Conservation (phyloP, 2,329 filamentous ascomycete genomes). For the Celoporthe dispersa region DNA sequence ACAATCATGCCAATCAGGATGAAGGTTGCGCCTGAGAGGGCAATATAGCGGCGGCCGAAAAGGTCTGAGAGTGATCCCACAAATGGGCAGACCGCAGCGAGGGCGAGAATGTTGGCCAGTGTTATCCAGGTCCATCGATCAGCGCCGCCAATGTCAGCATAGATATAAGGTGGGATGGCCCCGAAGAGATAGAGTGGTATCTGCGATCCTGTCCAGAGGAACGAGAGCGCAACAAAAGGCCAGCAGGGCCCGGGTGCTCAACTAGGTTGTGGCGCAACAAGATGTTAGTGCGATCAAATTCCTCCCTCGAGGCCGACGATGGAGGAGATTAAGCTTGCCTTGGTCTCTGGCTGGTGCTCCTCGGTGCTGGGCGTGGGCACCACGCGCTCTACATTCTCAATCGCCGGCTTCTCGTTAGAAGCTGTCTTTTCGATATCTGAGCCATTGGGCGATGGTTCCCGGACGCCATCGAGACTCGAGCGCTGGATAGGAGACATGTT, state of each 20-base stretch:
- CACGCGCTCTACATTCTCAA: slow-evolving; percentile 21
- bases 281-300: neutral
- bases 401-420: slow-evolving; percentile 18
- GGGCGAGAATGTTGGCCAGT: slow-evolving; percentile 57
- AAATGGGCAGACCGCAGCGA: slow-evolving; percentile 63
- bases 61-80: slow-evolving; percentile 70
- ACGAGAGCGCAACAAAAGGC: slow-evolving; percentile 44
- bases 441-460: neutral
- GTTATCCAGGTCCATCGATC: slow-evolving; percentile 67
- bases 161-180: slow-evolving; percentile 57
- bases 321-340: neutral
- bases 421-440: slow-evolving; percentile 14
- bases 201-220: slow-evolving; percentile 64
- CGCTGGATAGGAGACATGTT: slow-evolving; percentile 1
- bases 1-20: slow-evolving; percentile 65
- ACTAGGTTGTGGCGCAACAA: neutral
- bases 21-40: slow-evolving; percentile 55
- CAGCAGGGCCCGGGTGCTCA: slow-evolving; percentile 24
- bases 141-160: slow-evolving; percentile 62
- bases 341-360: slow-evolving; percentile 17
- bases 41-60: slow-evolving; percentile 64
- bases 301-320: neutral
- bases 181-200: slow-evolving; percentile 59
- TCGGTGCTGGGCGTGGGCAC: slow-evolving; percentile 4
- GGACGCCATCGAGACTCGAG: neutral